phyloP scores from a whole-genome alignment of 2,329 filamentous ascomycete species.

The Hypoxylon sp. region DNA sequence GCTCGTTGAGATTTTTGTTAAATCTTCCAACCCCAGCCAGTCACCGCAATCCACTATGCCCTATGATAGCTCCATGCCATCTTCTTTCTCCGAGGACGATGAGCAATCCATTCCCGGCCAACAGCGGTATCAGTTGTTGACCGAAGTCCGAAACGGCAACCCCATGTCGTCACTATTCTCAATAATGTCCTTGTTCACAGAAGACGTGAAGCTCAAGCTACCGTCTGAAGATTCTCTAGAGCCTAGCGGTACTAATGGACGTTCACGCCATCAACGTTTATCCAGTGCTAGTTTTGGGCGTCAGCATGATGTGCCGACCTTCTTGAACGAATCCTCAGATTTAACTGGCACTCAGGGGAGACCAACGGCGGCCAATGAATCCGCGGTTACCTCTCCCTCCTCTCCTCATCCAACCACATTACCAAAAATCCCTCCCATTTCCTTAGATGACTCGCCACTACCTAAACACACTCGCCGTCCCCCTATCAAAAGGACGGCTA shows the following conservation, averaged over 20 bases:
- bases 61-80: slow-evolving; percentile 61
- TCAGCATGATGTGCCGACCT: slow-evolving; percentile 38
- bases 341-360: slow-evolving; percentile 12
- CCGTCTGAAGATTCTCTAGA: slow-evolving; percentile 73
- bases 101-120: slow-evolving; percentile 71
- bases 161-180: slow-evolving; percentile 99
- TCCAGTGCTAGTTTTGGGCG: slow-evolving; percentile 40
- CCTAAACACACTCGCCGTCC: slow-evolving; percentile 57
- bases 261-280: slow-evolving; percentile 51
- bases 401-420: slow-evolving; percentile 58
- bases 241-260: slow-evolving; percentile 50
- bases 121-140: slow-evolving; percentile 93
- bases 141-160: slow-evolving; percentile 96
- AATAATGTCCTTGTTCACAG: slow-evolving; percentile 95
- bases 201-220: slow-evolving; percentile 86
- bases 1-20: slow-evolving; percentile 97
- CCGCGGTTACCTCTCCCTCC: slow-evolving; percentile 44
- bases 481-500: slow-evolving; percentile 66
- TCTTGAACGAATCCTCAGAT: slow-evolving; percentile 35
- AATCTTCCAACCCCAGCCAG: slow-evolving; percentile 72
- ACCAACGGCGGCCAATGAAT: slow-evolving; percentile 49
- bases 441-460: slow-evolving; percentile 69
- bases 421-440: slow-evolving; percentile 80
- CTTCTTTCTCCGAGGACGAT: slow-evolving; percentile 79
- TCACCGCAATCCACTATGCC: slow-evolving; percentile 55